Conservation (phyloP, 2,329 filamentous ascomycete genomes). For the Penicillium hordei region DNA sequence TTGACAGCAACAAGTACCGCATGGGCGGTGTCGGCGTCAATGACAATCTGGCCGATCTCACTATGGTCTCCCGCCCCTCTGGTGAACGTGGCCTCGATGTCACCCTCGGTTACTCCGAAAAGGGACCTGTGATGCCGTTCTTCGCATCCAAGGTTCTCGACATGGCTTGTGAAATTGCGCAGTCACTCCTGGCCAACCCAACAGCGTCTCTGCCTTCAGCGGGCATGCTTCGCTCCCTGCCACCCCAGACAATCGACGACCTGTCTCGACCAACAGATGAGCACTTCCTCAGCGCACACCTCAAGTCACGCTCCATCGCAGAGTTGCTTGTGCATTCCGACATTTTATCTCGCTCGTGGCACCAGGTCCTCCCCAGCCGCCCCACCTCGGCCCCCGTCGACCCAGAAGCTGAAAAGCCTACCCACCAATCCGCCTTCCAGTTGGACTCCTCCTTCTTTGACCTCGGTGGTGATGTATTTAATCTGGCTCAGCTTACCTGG, state of each 20-base stretch:
- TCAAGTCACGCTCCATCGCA: slow-evolving; percentile 39
- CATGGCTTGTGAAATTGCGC: slow-evolving; percentile 42
- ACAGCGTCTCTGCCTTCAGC: slow-evolving; percentile 36
- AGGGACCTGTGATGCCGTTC: slow-evolving; percentile 33
- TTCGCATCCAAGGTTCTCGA: slow-evolving; percentile 41
- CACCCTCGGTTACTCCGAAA: slow-evolving; percentile 40
- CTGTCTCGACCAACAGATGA: slow-evolving; percentile 29
- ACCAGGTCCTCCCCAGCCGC: slow-evolving; percentile 36
- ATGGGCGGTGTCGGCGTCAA: slow-evolving; percentile 42
- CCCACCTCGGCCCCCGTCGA: background rate
- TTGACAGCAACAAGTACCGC: slow-evolving; percentile 41
- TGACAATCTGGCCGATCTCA: slow-evolving; percentile 44
- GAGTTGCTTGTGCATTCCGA: slow-evolving; percentile 43
- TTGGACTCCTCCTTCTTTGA: slow-evolving; percentile 45
- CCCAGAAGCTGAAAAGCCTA: slow-evolving; percentile 21
- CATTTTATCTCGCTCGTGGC: slow-evolving; percentile 42
- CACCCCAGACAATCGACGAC: slow-evolving; percentile 33
- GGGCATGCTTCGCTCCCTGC: slow-evolving; percentile 33
- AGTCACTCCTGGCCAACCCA: slow-evolving; percentile 39
- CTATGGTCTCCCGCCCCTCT: slow-evolving; percentile 39
- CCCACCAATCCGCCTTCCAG: slow-evolving; percentile 30
- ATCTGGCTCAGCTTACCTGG: slow-evolving; percentile 44
- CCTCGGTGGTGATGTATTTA: slow-evolving; percentile 44
- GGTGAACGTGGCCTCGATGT: slow-evolving; percentile 37
- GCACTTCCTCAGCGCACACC: slow-evolving; percentile 36